Conservation (phyloP, 108 stramenopile genomes). For the Poteriospumella lacustris region DNA sequence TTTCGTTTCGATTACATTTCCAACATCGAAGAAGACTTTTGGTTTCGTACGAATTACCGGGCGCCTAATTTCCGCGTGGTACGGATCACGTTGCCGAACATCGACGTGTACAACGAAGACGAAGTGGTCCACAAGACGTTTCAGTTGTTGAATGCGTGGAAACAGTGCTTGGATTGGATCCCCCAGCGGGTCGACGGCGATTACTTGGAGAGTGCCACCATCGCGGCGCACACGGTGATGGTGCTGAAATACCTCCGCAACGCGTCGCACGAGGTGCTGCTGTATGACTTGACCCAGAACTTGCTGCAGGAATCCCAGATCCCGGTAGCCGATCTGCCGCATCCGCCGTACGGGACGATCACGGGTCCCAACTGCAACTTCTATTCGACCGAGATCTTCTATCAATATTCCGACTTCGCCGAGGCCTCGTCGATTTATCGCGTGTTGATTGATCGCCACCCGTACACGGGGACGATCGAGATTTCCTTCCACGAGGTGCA, state of each 20-base stretch:
- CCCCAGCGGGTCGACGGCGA: not conserved
- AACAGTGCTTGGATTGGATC: constrained; percentile 1
- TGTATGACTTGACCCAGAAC: not conserved
- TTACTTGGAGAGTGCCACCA: not conserved
- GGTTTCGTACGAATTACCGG: constrained; percentile 1
- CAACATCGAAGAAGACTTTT: constrained; percentile 18
- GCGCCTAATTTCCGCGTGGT: constrained; percentile 1
- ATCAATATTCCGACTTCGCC: not conserved
- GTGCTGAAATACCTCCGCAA: not conserved
- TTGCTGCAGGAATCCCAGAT: not conserved
- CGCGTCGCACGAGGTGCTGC: not conserved
- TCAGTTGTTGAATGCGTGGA: not conserved
- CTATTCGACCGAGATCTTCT: constrained; percentile 14
- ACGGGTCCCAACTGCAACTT: not conserved
- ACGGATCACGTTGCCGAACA: not conserved
- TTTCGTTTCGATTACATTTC: constrained; percentile 12
- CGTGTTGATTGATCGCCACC: not conserved
- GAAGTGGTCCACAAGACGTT: not conserved
- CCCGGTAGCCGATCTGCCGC: not conserved
- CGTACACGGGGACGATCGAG: not conserved
- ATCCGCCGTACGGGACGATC: constrained; percentile 5
- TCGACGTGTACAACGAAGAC: not conserved
- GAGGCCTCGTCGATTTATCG: constrained; percentile 6
- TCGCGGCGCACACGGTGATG: not conserved
- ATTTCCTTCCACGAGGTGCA: not conserved